phyloP scores from a whole-genome alignment of 225 moss, liverwort and hornwort genomes.

The Polytrichum formosum region DNA sequence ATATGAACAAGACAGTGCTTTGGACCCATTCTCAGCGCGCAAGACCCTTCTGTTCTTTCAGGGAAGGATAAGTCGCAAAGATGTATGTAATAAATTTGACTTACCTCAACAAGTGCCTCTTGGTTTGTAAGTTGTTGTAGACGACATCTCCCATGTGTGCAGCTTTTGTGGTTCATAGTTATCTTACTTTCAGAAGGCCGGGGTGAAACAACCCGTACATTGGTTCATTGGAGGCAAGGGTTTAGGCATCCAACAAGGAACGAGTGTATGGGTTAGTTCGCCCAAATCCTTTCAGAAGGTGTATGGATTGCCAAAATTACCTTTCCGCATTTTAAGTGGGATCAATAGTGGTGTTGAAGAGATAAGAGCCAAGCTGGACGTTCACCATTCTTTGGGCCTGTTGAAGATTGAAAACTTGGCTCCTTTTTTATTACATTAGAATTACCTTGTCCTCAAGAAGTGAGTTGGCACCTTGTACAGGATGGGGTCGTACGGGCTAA shows the following conservation, averaged over 20 bases:
- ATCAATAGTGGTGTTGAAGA: not conserved
- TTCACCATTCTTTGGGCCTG: not conserved
- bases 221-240: no score
- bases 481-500: constrained; percentile 57
- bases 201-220: no score
- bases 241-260: no score
- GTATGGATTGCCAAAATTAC: not conserved
- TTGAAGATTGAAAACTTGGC: not conserved
- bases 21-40: constrained; percentile 57
- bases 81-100: constrained; percentile 38
- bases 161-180: not conserved
- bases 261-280: no score
- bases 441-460: not conserved
- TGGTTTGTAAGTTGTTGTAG: not conserved
- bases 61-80: constrained; percentile 73
- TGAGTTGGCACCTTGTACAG: constrained; percentile 20
- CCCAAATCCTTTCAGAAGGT: not conserved
- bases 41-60: constrained; percentile 67
- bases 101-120: not conserved
- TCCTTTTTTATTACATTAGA: not conserved
- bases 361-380: not conserved
- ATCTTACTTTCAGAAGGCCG: not conserved
- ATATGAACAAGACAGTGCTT: constrained; percentile 38
- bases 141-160: not conserved
- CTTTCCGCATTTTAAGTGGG: not conserved